These are phyloP conservation scores for Chloromonas sp. DNA, from an alignment of 163 green algal genomes.

Conservation along the genomic window DNA sequence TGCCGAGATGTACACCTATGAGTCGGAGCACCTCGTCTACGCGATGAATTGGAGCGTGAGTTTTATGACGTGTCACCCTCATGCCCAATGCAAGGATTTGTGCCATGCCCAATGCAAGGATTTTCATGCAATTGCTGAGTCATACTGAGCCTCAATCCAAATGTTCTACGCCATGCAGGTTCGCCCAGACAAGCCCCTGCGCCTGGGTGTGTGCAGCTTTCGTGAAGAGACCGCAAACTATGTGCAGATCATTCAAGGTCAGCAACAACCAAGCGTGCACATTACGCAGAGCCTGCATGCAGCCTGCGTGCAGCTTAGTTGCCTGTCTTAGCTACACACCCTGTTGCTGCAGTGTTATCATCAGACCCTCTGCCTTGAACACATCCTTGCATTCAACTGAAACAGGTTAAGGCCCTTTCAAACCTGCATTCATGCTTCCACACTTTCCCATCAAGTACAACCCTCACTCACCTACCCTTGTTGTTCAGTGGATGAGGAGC, in stretches of 20 bases:
- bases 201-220: conserved; percentile 86
- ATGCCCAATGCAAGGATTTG: too few relatives aligned
- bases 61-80: not conserved
- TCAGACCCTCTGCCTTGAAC: too few relatives aligned
- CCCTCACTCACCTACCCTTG: not conserved
- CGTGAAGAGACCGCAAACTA: conserved; percentile 83
- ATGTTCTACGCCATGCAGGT: conserved; percentile 43
- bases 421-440: too few relatives aligned
- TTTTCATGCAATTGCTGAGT: too few relatives aligned
- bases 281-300: not conserved
- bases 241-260: conserved; percentile 72
- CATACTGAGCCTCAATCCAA: too few relatives aligned
- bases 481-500: conserved; percentile 78
- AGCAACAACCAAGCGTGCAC: conserved; percentile 5
- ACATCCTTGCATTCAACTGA: too few relatives aligned
- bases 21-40: not conserved
- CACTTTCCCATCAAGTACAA: too few relatives aligned
- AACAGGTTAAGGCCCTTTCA: too few relatives aligned
- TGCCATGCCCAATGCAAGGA: too few relatives aligned
- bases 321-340: too few relatives aligned
- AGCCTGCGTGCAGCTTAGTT: too few relatives aligned
- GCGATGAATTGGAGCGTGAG: not conserved
- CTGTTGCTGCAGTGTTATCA: too few relatives aligned
- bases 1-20: not conserved
- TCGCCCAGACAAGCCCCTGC: conserved; percentile 77